Evolutionary conservation across 2,329 filamentous ascomycete species (phyloP), one percentile per base, ranked within the genome.

Genomic region (Xylaria hypoxylon): DNA sequence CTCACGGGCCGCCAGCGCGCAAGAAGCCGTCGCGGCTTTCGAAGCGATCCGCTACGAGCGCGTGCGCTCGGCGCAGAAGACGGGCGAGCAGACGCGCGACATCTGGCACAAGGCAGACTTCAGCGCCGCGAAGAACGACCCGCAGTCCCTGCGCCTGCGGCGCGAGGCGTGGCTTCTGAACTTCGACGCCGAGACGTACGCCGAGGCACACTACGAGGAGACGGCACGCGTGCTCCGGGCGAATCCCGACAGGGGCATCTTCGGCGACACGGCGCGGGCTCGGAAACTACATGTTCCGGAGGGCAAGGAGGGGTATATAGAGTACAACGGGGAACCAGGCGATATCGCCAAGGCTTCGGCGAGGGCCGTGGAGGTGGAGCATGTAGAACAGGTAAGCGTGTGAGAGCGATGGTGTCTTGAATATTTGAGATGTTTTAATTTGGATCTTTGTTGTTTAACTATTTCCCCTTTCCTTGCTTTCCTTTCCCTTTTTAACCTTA

Each of bases 61-160:
- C 28, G 82, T 84, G 24, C 79, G 80, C 66, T 77, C 77, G 31
- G 80, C 83, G 15, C 82, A 85, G 76, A 81, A 82, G 68, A 84
- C 80, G 22, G 83, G 83, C 5, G 79, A 82, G 62, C 77, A 78
- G 55, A 82, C 83, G 1, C 76, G 82, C 35, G 81, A 84, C 68
- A 81, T 81, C 73, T 86, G 83, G 84, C 84, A 86, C 74, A 83
- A 82, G 72, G 83, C 83, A 7, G 81, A 84, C 72, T 85, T 82
- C 78, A 77, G 76, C 33, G 79, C 78, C 26, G 81, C 82, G n/a
- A 80, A 79, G 71, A 77, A 80, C 68, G 76, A 83, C 57, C 82
- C 82, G 0, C 76, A 80, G 64, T 78, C 77, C 22, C 77, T 85
- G 69, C 79, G 83, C 60, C 72, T 85, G 56, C 76, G 80, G 11